These are phyloP conservation scores for Kuraishia cidri DNA, from an alignment of 805 yeast species.

Conservation along the genomic window DNA sequence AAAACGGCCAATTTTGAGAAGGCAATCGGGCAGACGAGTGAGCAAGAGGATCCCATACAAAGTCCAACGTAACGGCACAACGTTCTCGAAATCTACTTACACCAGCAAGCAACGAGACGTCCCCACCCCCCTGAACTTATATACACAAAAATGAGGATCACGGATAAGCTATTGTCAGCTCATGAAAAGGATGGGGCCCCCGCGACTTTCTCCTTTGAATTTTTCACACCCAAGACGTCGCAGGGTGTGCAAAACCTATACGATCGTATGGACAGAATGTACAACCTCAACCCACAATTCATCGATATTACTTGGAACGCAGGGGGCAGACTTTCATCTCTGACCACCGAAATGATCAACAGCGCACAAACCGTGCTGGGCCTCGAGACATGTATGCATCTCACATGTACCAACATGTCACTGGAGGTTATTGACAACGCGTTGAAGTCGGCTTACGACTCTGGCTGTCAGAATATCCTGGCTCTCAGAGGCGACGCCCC, in stretches of 20 bases:
- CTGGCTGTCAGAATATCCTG: constrained; percentile 92
- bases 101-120: no score
- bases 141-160: not conserved
- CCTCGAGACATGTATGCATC: constrained; percentile 94
- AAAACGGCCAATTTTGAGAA: no score
- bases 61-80: no score
- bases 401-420: constrained; percentile 95
- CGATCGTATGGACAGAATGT: constrained; percentile 98
- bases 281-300: constrained; percentile 81
- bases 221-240: constrained; percentile 93
- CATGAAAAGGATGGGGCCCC: not conserved
- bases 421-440: constrained; percentile 76
- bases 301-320: constrained; percentile 99
- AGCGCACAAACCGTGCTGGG: constrained; percentile 88
- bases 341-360: constrained; percentile 87
- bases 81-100: no score
- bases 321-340: constrained; percentile 77
- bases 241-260: constrained; percentile 95
- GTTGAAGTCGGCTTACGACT: constrained; percentile 69
- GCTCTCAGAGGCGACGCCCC: constrained; percentile 98
- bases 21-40: no score
- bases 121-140: no score
- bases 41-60: no score
- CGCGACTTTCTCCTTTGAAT: constrained; percentile 91
- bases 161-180: not conserved